A percentile compares a stretch with the other conserved stretches of the same genome.
Evolutionary conservation across 2,329 filamentous ascomycete species (phyloP).

Genomic region (Dothideomycetes sp.): DNA sequence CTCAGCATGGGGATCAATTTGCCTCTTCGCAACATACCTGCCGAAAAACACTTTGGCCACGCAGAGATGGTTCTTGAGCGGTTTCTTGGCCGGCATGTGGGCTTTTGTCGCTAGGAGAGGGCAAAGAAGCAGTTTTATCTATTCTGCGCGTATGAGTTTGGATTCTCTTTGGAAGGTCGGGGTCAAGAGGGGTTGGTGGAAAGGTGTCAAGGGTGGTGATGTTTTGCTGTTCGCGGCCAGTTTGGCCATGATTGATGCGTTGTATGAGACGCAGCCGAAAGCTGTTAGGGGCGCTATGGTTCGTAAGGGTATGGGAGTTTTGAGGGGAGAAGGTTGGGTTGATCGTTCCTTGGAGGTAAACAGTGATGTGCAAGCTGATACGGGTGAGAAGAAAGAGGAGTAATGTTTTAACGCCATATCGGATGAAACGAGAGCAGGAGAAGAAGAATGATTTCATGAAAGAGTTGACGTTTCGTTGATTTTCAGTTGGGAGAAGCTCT

Average conservation of each 20-base stretch:
- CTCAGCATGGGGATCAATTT: conserved; percentile 80
- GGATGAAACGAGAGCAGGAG: too few relatives aligned
- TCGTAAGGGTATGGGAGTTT: conserved; percentile 63
- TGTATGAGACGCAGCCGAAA: conserved; percentile 63
- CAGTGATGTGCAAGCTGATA: background rate
- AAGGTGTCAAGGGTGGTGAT: conserved; percentile 71
- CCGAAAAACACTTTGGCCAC: conserved; percentile 67
- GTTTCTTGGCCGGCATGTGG: conserved; percentile 78
- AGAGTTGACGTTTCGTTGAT: too few relatives aligned
- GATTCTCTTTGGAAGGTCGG: conserved; percentile 88
- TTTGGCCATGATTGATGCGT: conserved; percentile 65
- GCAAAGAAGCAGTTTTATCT: conserved; percentile 64
- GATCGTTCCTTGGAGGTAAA: background rate
- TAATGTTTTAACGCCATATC: too few relatives aligned
- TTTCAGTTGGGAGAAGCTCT: too few relatives aligned
- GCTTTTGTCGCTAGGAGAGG: conserved; percentile 62
- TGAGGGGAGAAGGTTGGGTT: conserved; percentile 51
- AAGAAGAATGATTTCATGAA: too few relatives aligned
- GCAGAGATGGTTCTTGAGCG: conserved; percentile 82
- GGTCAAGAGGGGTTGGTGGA: conserved; percentile 84
- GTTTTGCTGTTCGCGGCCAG: conserved; percentile 73
- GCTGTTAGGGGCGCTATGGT: conserved; percentile 59
- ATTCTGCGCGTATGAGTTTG: conserved; percentile 66
- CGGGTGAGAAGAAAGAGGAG: conserved; percentile 2
- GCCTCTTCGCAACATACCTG: conserved; percentile 73